Conservation (phyloP, 1,139 yeast species). For the Candida sp. region DNA sequence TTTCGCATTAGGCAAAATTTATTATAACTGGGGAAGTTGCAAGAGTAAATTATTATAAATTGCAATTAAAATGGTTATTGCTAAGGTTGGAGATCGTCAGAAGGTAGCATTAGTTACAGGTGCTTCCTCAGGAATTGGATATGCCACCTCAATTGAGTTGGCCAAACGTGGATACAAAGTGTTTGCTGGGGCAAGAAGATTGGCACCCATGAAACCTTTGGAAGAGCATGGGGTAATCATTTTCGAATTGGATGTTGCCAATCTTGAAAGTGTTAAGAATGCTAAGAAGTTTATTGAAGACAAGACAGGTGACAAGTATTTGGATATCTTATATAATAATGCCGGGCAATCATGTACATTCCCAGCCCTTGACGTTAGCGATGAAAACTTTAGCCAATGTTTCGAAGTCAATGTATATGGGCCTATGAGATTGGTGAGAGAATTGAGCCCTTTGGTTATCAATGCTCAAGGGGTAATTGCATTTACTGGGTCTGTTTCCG, state of each 20-base stretch:
- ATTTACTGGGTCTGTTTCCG: constrained; percentile 75
- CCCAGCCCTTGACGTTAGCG: constrained; percentile 67
- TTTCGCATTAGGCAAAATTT: no score
- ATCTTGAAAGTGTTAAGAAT: constrained; percentile 43
- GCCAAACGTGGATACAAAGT: constrained; percentile 63
- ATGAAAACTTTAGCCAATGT: constrained; percentile 51
- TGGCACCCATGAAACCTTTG: constrained; percentile 58
- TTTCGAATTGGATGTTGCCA: constrained; percentile 41
- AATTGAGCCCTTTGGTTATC: constrained; percentile 54
- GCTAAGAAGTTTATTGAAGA: constrained; percentile 38
- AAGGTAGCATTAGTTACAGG: constrained; percentile 67
- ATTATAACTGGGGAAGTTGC: no score
- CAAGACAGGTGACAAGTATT: constrained; percentile 37
- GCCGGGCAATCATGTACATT: constrained; percentile 62
- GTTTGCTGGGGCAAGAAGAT: constrained; percentile 61
- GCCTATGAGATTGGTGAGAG: constrained; percentile 61
- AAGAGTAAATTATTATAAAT: no score
- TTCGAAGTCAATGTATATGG: constrained; percentile 72
- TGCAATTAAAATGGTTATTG: background rate
- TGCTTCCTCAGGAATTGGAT: constrained; percentile 81
- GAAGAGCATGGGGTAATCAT: constrained; percentile 28
- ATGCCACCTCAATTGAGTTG: constrained; percentile 60
- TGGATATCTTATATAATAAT: constrained; percentile 52
- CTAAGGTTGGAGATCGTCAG: constrained; percentile 12
- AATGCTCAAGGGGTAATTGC: constrained; percentile 69